Evolutionary conservation across 73 alveolate species (phyloP), one percentile per base, ranked within the genome.

Genomic region (Paramecium biaurelia): DNA sequence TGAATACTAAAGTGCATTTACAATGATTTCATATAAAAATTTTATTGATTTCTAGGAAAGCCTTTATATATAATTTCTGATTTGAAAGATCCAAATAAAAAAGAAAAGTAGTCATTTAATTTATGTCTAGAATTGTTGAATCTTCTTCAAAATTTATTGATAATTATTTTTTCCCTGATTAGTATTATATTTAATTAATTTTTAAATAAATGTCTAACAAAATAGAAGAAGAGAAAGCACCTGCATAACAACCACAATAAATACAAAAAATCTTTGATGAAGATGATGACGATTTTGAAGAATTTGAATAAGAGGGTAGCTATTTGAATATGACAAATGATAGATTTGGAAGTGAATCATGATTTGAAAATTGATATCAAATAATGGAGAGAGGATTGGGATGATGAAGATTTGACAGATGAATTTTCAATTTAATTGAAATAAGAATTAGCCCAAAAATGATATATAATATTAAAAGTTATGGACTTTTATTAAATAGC

Each of bases 311-410:
- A 45, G 94, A 89, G 38, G 94, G 94, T 89, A 89, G 18, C 23
- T 38, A 57, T 6, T 23, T 20, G 12, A 70, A 23, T 18, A 53
- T 21, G n/a, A 34, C n/a, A 63, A 35, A 38, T 28, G 41, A 38
- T 23, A 89, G 94, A 89, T 76, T 89, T 70, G 53, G 90, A 89
- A 35, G 74, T 43, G 35, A 30, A 70, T 70, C 85, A 70, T 89
- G 90, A 89, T 89, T 49, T 38, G 74, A 89, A 89, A 82, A 89
- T 89, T 35, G 94, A 89, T 89, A 82, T 89, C 63, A 89, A 89
- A 82, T 82, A 89, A 89, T 89, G 94, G 94, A 76, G 94, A 45
- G 94, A 89, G 57, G 94, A 89, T 18, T 89, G 94, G 94, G 85
- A 89, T 43, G 94, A 89, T 89, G 94, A 89, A 45, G 94, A 89